Base-by-base conservation (phyloP, 1,284 basidiomycete genomes). In the Gomphus bonarii region DNA sequence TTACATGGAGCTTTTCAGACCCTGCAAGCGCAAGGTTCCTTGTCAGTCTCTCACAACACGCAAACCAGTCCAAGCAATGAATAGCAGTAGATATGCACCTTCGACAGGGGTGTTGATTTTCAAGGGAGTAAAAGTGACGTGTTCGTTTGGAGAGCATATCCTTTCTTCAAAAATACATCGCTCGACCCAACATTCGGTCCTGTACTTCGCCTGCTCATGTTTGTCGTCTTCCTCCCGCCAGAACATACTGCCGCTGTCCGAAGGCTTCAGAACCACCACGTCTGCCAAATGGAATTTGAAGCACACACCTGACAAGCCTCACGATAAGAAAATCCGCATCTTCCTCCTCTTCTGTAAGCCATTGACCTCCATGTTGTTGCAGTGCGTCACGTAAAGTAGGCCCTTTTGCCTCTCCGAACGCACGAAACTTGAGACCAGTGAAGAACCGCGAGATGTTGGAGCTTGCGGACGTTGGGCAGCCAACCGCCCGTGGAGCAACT, bases 141-240 rank as follows among this genome's bases (percentile, higher is more conserved):
- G 81, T 49, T 85, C 82, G 1, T 78, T 75, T 0, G 76, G 70
- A 18, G 67, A 65, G 65, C 82, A 84, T 57, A 90, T 70, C 14
- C 78, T 75, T 48, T 85, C 81, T 60, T 82, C 79, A 57, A 78
- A 84, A 12, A 90, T 73, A 62, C 85, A 91, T 53, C 78, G 77
- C 67, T 91, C 88, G 0, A 91, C 72, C 88, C 88, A 91, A 63
- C 86, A 91, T 65, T 91, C 88, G 0, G 88, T 91, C 43, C 88
- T 75, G 64, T 82, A 87, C 63, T 82, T 83, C 0, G 61, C 57
- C 43, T 76, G 75, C 60, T 73, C 63, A 1, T 49, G 31, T 12
- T 71, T 68, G 53, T 81, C 76, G 3, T 67, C 63, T 63, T 85
- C 83, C 22, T 75, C 72, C 4, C 67, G 70, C 62, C 75, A 85